These are phyloP conservation scores for Fusarium sp. DNA, from an alignment of 2,329 filamentous ascomycete species.

Conservation along the genomic window DNA sequence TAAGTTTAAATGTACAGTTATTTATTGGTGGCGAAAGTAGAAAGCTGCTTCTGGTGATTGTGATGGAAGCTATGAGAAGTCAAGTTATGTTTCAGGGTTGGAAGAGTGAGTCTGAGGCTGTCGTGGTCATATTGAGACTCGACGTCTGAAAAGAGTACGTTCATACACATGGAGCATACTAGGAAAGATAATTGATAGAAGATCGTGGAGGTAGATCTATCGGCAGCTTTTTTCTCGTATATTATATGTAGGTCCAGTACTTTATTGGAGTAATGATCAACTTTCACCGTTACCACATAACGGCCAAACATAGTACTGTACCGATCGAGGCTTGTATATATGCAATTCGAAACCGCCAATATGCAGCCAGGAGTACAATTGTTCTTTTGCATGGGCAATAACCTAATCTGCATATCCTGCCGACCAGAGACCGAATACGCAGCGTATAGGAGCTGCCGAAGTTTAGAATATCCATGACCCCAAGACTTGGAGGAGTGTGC, in stretches of 20 bases:
- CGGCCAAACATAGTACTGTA: not conserved
- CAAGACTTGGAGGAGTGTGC: conserved; percentile 3
- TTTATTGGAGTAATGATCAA: not conserved
- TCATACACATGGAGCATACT: not conserved
- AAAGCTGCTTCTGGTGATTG: not conserved
- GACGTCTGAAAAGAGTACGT: not conserved
- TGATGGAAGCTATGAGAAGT: not conserved
- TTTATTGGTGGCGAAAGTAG: not conserved
- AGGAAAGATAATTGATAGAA: not conserved
- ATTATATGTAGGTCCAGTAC: not conserved
- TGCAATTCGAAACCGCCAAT: not conserved
- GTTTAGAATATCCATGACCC: conserved; percentile 7
- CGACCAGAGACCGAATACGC: not conserved
- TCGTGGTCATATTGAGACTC: no score
- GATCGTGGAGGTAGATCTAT: not conserved
- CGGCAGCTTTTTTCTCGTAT: accelerated
- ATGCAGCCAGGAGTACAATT: conserved; percentile 1
- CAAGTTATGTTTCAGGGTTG: not conserved
- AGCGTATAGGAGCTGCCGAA: not conserved
- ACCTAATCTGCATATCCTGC: not conserved
- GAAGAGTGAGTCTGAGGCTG: not conserved
- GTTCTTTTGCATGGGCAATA: not conserved
- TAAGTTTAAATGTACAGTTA: no score
- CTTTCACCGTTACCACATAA: not conserved
- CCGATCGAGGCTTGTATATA: not conserved